Evolutionary conservation across 129 eudicot species (phyloP).

Genomic region (Mikania micrantha): DNA sequence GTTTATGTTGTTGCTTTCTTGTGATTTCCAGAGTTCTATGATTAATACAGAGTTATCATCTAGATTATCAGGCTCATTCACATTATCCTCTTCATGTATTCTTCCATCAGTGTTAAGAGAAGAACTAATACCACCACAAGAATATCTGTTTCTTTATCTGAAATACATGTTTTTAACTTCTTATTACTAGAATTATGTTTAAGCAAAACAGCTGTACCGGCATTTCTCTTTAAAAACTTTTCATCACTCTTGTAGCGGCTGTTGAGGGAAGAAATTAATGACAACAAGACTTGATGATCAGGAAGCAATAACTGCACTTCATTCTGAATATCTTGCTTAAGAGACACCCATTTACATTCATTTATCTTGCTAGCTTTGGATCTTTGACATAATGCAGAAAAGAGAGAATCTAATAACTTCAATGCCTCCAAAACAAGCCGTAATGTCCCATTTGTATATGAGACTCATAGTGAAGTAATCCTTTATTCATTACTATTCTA

Average conservation of each 20-base stretch:
- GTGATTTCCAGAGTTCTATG: slow-evolving; percentile 59
- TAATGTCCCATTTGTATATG: slow-evolving; percentile 71
- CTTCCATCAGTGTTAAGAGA: slow-evolving; percentile 28
- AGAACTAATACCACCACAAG: slow-evolving; percentile 65
- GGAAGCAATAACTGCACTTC: slow-evolving; percentile 70
- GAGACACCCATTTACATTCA: slow-evolving; percentile 37
- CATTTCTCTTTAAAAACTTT: slow-evolving; percentile 45
- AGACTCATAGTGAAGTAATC: slow-evolving; percentile 72
- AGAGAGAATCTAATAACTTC: slow-evolving; percentile 53
- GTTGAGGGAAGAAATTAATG: slow-evolving; percentile 57
- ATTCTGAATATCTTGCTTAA: slow-evolving; percentile 60
- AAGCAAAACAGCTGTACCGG: slow-evolving; percentile 29
- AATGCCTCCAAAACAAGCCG: slow-evolving; percentile 65
- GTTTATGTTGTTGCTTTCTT: slow-evolving; percentile 16
- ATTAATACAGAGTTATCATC: slow-evolving; percentile 23
- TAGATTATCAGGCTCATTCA: slow-evolving; percentile 26
- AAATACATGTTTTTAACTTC: slow-evolving; percentile 39
- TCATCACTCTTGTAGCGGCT: slow-evolving; percentile 40
- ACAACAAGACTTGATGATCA: slow-evolving; percentile 78
- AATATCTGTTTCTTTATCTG: slow-evolving; percentile 67
- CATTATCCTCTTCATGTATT: slow-evolving; percentile 19
- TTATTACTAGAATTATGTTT: slow-evolving; percentile 28
- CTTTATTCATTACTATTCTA: slow-evolving; percentile 68
- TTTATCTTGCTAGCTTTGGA: slow-evolving; percentile 28
- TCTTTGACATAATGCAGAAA: slow-evolving; percentile 36